A percentile compares a stretch with the other conserved stretches of the same genome.
Conservation (phyloP, 768 basidiomycete species). For the Omphalotus guepiniiformis region DNA sequence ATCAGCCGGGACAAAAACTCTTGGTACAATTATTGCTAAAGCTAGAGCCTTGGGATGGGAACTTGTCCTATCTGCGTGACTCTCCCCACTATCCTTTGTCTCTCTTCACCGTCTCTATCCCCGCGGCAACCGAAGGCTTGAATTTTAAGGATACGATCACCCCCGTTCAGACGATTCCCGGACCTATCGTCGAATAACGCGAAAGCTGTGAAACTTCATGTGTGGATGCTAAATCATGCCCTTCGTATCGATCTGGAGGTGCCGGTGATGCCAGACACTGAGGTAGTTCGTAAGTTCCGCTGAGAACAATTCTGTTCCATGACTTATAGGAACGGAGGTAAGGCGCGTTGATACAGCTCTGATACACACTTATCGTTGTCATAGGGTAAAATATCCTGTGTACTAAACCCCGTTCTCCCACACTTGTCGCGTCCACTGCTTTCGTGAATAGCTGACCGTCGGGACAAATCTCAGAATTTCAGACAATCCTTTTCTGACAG, state of each 20-base stretch:
- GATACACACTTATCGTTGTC: background rate
- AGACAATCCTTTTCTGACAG: constrained; percentile 57
- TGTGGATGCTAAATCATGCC: constrained; percentile 37
- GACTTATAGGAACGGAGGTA: constrained; percentile 60
- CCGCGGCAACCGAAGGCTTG: constrained; percentile 16
- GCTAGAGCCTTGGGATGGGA: constrained; percentile 51
- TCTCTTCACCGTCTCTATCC: constrained; percentile 39
- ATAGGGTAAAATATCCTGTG: constrained; percentile 69
- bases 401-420: constrained; percentile 65
- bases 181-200: constrained; percentile 42
- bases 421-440: constrained; percentile 75
- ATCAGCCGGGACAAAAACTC: constrained; percentile 64
- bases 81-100: constrained; percentile 57
- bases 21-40: constrained; percentile 60
- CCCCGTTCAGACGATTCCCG: constrained; percentile 43
- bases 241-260: constrained; percentile 72
- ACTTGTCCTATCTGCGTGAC: constrained; percentile 46
- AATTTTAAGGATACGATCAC: constrained; percentile 14
- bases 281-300: constrained; percentile 48
- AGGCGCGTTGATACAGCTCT: background rate
- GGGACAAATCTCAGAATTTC: constrained; percentile 72
- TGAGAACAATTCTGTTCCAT: constrained; percentile 43
- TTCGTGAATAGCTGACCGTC: constrained; percentile 62
- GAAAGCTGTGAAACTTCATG: constrained; percentile 55
- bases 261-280: constrained; percentile 53